phyloP scores from a whole-genome alignment of 192 early-diverging fungal species.

The Umbelopsis vinacea region DNA sequence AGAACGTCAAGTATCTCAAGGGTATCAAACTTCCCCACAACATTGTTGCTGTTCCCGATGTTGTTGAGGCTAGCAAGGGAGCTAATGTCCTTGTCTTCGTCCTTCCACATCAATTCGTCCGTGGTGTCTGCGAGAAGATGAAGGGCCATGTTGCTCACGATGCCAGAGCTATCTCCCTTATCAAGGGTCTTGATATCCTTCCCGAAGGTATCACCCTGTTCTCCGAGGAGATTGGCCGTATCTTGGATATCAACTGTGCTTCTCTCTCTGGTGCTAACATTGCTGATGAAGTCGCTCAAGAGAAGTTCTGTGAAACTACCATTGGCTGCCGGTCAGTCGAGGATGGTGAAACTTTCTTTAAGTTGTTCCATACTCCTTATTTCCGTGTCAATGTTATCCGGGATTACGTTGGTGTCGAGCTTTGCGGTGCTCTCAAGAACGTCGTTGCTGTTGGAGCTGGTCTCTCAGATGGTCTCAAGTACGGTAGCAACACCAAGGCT shows the following conservation, averaged over 20 bases:
- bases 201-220: conserved; percentile 76
- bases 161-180: conserved; percentile 92
- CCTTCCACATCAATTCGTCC: conserved; percentile 94
- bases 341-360: conserved; percentile 80
- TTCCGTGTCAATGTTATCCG: conserved; percentile 86
- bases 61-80: conserved; percentile 74
- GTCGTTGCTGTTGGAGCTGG: conserved; percentile 97
- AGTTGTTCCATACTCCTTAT: conserved; percentile 86
- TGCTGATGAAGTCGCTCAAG: conserved; percentile 92
- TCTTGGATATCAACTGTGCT: conserved; percentile 76
- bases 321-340: conserved; percentile 73
- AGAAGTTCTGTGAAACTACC: conserved; percentile 96
- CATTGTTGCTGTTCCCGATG: conserved; percentile 83
- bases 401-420: conserved; percentile 92
- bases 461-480: conserved; percentile 90
- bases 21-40: conserved; percentile 84
- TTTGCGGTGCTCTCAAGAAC: conserved; percentile 99
- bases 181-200: conserved; percentile 85
- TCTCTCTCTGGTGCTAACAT: conserved; percentile 98
- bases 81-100: conserved; percentile 95
- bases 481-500: conserved; percentile 96
- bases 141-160: conserved; percentile 69
- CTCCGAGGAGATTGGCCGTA: conserved; percentile 80
- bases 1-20: conserved; percentile 92
- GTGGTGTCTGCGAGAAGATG: conserved; percentile 80